A percentile compares a stretch with the other conserved stretches of the same genome.
Evolutionary conservation across 257 asterid species (phyloP).

Genomic region (Solanum pimpinellifolium): DNA sequence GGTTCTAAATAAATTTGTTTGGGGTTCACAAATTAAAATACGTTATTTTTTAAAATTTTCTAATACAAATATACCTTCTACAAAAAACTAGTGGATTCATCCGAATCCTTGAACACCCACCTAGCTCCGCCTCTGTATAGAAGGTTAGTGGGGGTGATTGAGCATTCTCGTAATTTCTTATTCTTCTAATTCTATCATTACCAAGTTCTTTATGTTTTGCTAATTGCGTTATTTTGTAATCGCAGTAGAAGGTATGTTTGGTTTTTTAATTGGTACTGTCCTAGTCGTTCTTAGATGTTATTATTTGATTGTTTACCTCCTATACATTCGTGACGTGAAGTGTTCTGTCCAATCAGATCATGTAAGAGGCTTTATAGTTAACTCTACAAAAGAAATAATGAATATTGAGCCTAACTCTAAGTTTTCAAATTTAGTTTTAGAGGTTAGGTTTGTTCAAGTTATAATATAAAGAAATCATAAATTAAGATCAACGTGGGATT

Average conservation of each 20-base stretch:
- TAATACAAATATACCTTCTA: too few species aligned
- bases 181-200: not conserved
- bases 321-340: not conserved
- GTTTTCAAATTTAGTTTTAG: not conserved
- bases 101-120: too few species aligned
- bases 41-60: too few species aligned
- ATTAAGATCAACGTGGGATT: not conserved
- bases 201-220: fast-evolving
- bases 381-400: not conserved
- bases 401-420: not conserved
- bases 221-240: not conserved
- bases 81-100: too few species aligned
- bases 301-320: not conserved
- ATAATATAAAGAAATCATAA: not conserved
- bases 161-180: not conserved
- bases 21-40: too few species aligned
- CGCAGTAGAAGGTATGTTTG: not conserved
- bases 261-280: not conserved
- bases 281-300: not conserved
- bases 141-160: not conserved
- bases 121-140: too few species aligned
- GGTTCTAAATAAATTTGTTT: too few species aligned
- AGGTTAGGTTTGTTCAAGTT: not conserved
- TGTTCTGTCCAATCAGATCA: not conserved
- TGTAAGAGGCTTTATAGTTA: not conserved